Base-by-base conservation (phyloP, 306 rosid species). In the Cicer cuneatum region DNA sequence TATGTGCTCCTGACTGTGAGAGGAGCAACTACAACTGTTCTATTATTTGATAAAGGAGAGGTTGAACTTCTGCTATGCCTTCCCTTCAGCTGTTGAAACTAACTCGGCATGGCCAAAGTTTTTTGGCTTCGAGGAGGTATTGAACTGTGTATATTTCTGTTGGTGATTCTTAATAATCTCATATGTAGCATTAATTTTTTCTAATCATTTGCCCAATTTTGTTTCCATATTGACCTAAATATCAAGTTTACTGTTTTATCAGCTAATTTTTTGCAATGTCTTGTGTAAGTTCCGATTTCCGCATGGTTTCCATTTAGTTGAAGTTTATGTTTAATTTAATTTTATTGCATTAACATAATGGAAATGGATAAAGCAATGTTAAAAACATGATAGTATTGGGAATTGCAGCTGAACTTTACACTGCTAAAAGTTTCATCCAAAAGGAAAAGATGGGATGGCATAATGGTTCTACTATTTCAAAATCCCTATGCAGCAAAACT, bases 121-220 rank as follows among this genome's bases (percentile, higher is more conserved):
- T 90, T 74, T 84, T 90, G 84, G 88, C 99, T 61, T 88, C 97
- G n/a, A 90, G 90, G 83, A 92, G 99, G 97, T 94, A 87, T 73
- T 67, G 68, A 58, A 7, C 49, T 48, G 29, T 18, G 19, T 65
- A 24, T 70, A 38, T 78, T 69, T 79, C 57, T 77, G 76, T 49
- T 62, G 64, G 60, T 49, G 62, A 52, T 75, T 33, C 63, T 61
- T 51, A 60, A 74, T 61, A 60, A 74, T 61, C 13, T 62, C 52
- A 37, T 43, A n/a, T 16, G 47, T 82, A 72, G 60, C 19, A 12
- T 74, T 43, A 45, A 69, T 19, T 70, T 41, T 68, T 52, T 42
- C 29, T 24, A 67, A 74, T 19, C 69, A 52, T 37, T 69, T 70
- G 43, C 61, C 69, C 72, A 38, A 43, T 38, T 45, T 18, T 69